Conservation (phyloP, 1,284 basidiomycete genomes). For the Xanthoconium separans region DNA sequence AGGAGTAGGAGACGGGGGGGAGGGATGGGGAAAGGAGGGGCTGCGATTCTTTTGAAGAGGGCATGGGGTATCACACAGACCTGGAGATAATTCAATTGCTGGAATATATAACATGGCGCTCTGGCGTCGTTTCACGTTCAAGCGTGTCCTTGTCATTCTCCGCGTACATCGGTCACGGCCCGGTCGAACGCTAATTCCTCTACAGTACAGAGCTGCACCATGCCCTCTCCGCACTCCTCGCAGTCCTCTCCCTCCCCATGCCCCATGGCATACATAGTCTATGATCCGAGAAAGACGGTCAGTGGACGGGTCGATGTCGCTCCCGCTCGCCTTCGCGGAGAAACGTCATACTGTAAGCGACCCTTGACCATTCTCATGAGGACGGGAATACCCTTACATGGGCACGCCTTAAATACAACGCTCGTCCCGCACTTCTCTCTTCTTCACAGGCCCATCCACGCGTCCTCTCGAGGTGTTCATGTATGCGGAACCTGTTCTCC, state of each 20-base stretch:
- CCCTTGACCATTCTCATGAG: constrained; percentile 9
- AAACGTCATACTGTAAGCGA: background rate
- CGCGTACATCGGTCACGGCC: constrained; percentile 26
- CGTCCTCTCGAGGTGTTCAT: background rate
- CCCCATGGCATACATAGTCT: too few species aligned
- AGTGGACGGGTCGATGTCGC: background rate
- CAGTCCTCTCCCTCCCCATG: background rate
- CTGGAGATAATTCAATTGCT: background rate
- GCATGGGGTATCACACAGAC: constrained; percentile 9
- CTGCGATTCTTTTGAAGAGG: constrained; percentile 24
- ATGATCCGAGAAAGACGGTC: constrained; percentile 5
- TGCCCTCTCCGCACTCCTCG: background rate
- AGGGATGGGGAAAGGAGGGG: constrained; percentile 24
- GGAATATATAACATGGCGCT: constrained; percentile 27
- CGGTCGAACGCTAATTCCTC: background rate
- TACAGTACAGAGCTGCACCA: background rate
- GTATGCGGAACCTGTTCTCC: background rate
- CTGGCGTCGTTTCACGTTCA: constrained; percentile 24
- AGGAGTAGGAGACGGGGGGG: constrained; percentile 6
- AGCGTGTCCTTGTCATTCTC: constrained; percentile 30
- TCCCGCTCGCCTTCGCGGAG: background rate
- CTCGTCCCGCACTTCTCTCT: background rate
- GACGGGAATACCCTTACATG: constrained; percentile 1
- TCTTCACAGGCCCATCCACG: too few species aligned
- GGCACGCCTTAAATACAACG: background rate